Percentiles rank a stretch among this genome's conserved stretches.
These are phyloP conservation scores for Mytilinidion resinicola DNA, from an alignment of 495 filamentous ascomycete species.

Conservation along the genomic window DNA sequence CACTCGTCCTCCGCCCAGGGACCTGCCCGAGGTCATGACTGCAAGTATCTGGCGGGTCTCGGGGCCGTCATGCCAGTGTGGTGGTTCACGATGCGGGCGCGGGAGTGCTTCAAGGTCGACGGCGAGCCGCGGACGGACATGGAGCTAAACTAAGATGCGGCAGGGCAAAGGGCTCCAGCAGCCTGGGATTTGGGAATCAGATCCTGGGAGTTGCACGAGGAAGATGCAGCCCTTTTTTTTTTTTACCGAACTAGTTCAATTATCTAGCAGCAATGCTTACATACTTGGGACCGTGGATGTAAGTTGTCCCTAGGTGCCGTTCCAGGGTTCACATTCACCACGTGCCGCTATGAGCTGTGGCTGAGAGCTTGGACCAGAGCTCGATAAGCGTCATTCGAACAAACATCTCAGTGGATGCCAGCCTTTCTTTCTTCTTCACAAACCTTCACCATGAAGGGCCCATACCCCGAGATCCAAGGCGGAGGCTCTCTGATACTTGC, in stretches of 20 bases:
- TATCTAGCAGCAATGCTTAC: no score
- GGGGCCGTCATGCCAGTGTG: slow-evolving; percentile 3
- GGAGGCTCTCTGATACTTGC: slow-evolving; percentile 90
- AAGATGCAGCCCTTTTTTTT: no score
- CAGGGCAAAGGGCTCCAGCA: background rate
- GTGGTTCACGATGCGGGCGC: background rate
- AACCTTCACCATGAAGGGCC: slow-evolving; percentile 22
- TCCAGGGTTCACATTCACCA: no score
- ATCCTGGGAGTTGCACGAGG: no score
- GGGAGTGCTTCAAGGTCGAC: background rate
- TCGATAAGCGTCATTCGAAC: background rate
- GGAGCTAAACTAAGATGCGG: background rate
- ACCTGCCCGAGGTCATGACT: slow-evolving; percentile 68
- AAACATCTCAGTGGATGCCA: slow-evolving; percentile 18
- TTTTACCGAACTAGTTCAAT: no score
- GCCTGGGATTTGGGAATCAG: background rate
- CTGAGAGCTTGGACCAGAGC: background rate
- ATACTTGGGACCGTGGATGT: no score
- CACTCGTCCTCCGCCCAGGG: slow-evolving; percentile 79
- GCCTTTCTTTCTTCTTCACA: slow-evolving; percentile 2
- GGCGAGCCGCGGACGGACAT: background rate
- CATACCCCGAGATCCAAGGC: slow-evolving; percentile 64
- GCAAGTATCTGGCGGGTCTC: slow-evolving; percentile 21
- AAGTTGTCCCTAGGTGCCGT: no score
- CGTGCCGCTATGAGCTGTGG: background rate